Conservation (phyloP, 441 rosid genomes). For the Gossypium trilobum region DNA sequence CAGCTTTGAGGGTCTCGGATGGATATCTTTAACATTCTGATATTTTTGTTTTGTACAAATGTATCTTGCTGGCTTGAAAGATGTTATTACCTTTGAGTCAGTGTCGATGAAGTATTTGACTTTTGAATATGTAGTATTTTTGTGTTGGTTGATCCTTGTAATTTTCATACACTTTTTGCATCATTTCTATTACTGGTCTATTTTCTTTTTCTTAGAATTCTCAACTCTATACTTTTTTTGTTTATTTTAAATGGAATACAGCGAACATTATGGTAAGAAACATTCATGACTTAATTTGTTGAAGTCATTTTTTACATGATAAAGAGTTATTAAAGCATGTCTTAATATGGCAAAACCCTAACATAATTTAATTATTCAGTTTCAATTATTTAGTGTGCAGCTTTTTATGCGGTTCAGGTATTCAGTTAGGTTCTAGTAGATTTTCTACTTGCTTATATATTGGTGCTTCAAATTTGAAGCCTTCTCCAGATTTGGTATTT, state of each 20-base stretch:
- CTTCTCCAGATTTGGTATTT: background rate
- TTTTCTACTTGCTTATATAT: background rate
- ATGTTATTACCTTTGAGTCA: conserved; percentile 1
- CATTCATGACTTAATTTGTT: background rate
- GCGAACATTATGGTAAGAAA: background rate
- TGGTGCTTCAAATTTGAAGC: background rate
- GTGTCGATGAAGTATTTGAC: background rate
- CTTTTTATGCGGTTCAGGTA: background rate
- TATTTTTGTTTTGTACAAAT: background rate
- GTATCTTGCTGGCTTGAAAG: background rate
- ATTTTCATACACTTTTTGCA: background rate
- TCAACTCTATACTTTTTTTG: background rate
- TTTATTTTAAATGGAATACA: background rate
- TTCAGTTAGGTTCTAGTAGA: background rate
- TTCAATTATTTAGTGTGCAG: background rate
- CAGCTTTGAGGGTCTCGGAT: background rate
- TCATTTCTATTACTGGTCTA: background rate
- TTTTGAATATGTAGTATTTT: background rate
- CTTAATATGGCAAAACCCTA: background rate
- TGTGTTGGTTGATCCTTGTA: background rate
- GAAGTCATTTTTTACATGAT: background rate
- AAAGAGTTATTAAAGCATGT: background rate
- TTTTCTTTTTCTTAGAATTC: background rate
- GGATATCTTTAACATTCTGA: background rate
- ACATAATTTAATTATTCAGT: background rate